phyloP scores from a whole-genome alignment of 1,139 yeast species.

The Geotrichum candidum region DNA sequence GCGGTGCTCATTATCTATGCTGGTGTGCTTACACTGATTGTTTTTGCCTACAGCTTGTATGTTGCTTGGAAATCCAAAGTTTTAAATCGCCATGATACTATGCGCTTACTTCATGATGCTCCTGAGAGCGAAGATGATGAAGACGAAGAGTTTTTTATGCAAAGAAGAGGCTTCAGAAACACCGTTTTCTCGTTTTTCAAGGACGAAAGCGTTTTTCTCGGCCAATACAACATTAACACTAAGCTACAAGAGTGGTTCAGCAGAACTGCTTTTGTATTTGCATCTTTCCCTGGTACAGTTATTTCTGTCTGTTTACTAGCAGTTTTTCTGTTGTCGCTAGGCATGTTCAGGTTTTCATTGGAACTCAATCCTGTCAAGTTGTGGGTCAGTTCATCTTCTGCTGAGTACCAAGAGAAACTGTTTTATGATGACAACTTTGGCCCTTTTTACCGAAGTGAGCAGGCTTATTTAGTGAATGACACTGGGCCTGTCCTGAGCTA shows the following conservation, averaged over 20 bases:
- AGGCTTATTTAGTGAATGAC: slow-evolving; percentile 67
- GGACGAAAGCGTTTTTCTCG: slow-evolving; percentile 21
- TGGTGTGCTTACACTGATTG: slow-evolving; percentile 38
- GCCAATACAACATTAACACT: slow-evolving; percentile 42
- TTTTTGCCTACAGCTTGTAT: slow-evolving; percentile 33
- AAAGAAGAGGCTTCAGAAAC: slow-evolving; percentile 6
- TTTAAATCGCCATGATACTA: slow-evolving; percentile 20
- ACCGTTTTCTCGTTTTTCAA: slow-evolving; percentile 11
- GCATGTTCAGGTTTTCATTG: slow-evolving; percentile 48
- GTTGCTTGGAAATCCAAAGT: slow-evolving; percentile 15
- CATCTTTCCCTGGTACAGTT: slow-evolving; percentile 48
- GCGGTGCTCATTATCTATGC: slow-evolving; percentile 51
- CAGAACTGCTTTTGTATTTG: slow-evolving; percentile 41
- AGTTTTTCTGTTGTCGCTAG: slow-evolving; percentile 47
- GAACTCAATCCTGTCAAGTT: slow-evolving; percentile 76
- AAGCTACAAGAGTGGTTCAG: slow-evolving; percentile 43
- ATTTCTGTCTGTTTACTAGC: slow-evolving; percentile 44
- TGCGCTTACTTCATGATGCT: slow-evolving; percentile 23
- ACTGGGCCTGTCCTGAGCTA: slow-evolving; percentile 60
- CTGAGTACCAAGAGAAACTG: slow-evolving; percentile 60
- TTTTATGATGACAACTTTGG: slow-evolving; percentile 79
- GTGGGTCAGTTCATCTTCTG: slow-evolving; percentile 86
- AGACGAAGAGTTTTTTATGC: slow-evolving; percentile 8
- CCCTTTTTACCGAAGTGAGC: slow-evolving; percentile 86
- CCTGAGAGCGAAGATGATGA: slow-evolving; percentile 28